Evolutionary conservation across 106 monocot genomes (phyloP).

Genomic region (Platanthera guangdongensis): DNA sequence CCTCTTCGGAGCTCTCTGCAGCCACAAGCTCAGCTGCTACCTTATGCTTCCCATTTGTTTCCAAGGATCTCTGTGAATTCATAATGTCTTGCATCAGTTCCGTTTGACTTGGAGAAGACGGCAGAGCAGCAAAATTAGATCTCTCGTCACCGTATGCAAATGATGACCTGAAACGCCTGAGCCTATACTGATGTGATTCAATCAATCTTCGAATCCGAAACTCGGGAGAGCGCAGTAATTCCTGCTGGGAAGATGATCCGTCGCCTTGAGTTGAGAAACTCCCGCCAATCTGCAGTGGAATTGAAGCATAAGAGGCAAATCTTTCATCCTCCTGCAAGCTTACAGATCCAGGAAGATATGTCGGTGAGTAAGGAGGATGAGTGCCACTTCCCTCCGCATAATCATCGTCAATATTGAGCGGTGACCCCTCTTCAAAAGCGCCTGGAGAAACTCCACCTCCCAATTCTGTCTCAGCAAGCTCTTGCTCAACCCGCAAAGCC

Average conservation of each 20-base stretch:
- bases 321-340: constrained; percentile 5
- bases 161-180: constrained; percentile 32
- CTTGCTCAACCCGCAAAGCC: constrained; percentile 13
- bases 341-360: constrained; percentile 10
- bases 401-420: constrained; percentile 11
- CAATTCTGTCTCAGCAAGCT: constrained; percentile 8
- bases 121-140: constrained; percentile 6
- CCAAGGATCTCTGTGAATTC: constrained; percentile 17
- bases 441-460: neutral
- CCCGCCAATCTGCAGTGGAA: constrained; percentile 4
- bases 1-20: constrained; percentile 35
- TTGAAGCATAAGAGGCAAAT: constrained; percentile 17
- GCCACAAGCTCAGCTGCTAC: constrained; percentile 12
- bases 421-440: neutral
- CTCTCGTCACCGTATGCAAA: constrained; percentile 18
- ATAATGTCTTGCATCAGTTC: constrained; percentile 15
- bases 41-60: constrained; percentile 44
- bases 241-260: constrained; percentile 24
- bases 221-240: constrained; percentile 21
- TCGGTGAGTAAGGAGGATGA: constrained; percentile 6
- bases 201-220: constrained; percentile 45
- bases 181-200: constrained; percentile 28
- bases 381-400: neutral
- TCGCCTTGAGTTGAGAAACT: constrained; percentile 13
- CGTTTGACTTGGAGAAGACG: constrained; percentile 5